Base-by-base conservation (phyloP, 495 filamentous ascomycete genomes). In the Eremomyces bilateralis region DNA sequence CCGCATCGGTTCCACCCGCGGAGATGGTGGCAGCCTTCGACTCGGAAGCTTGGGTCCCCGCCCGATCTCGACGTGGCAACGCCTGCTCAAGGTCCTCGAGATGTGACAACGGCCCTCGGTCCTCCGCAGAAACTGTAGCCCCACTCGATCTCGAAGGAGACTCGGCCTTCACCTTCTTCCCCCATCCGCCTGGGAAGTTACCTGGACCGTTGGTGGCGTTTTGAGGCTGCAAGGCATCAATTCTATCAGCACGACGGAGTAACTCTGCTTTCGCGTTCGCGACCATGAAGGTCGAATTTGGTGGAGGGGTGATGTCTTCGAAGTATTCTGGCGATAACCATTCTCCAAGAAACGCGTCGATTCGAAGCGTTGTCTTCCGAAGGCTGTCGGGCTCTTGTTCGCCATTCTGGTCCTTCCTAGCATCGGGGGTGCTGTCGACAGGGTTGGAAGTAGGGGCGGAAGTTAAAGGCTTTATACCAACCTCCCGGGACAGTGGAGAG, bases 251-350 rank as follows among this genome's bases (percentile, higher is more conserved):
- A 18, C 67, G 66, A 32, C 73, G 68, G 10, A 90, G 58, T 3
- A 93, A 53, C 43, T 90, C 81, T 3, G 75, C 76, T 54, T 92
- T 95, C 8, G 88, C 83, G 8, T 64, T 65, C 12, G 77, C 73
- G 1, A 94, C 63, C 78, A 97, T 83, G 54, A 83, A 67, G 12
- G 75, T 65, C 2, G 81, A 84, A 29, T 65, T 64, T 1, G 88
- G 90, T 11, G 88, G 88, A 1, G 82, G 81, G 6, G 77, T 84
- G 45, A 95, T 94, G 21, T 74, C 61, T 28, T 85, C 82, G 46
- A 80, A 99, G 48, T 99, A 99, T 47, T 81, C 74, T 3, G 80
- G 80, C 3, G 75, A 76, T 28, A 95, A 62, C 88, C 88, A 99
- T 58, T 99, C 88, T 12, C 90, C 90, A 2, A 95, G 64, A 49